Percentiles rank a stretch among this genome's conserved stretches.
Evolutionary conservation across 2,329 filamentous ascomycete species (phyloP).

Genomic region (Lasiodiplodia sp.): DNA sequence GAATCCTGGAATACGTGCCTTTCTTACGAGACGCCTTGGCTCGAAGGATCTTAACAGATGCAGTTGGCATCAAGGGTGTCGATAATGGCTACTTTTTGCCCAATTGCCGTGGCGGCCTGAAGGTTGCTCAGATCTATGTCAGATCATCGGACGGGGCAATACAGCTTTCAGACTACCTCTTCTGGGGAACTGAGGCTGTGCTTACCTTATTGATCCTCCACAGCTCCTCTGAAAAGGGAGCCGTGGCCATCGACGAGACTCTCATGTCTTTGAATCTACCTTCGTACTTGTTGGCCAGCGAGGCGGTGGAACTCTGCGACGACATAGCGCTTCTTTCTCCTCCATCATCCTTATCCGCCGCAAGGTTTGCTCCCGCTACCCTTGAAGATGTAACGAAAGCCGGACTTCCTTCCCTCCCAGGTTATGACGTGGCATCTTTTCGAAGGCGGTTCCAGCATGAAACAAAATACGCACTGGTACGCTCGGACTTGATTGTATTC

Average conservation of each 20-base stretch:
- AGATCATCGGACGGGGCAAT: not conserved
- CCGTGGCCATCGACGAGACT: not conserved
- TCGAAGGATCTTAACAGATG: not conserved
- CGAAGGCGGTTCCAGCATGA: not conserved
- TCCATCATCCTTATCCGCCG: not conserved
- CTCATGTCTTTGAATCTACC: not conserved
- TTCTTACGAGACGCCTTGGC: not conserved
- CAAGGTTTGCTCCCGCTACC: not conserved
- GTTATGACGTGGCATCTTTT: not conserved
- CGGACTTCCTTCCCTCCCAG: not conserved
- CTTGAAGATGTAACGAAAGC: not conserved
- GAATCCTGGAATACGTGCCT: not conserved
- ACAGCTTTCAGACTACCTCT: not conserved
- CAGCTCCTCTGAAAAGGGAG: not conserved
- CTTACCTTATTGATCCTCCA: not conserved
- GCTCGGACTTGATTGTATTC: constrained; percentile 2
- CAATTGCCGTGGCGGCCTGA: not conserved
- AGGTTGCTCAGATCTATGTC: constrained; percentile 16
- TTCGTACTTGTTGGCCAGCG: not conserved
- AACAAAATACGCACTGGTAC: constrained; percentile 6
- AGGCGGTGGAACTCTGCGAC: not conserved
- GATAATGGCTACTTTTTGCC: constrained; percentile 5
- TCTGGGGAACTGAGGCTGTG: not conserved
- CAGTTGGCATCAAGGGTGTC: not conserved
- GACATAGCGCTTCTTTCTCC: not conserved